These are phyloP conservation scores for Talaromyces sp. DNA, from an alignment of 2,329 filamentous ascomycete genomes.

Conservation along the genomic window DNA sequence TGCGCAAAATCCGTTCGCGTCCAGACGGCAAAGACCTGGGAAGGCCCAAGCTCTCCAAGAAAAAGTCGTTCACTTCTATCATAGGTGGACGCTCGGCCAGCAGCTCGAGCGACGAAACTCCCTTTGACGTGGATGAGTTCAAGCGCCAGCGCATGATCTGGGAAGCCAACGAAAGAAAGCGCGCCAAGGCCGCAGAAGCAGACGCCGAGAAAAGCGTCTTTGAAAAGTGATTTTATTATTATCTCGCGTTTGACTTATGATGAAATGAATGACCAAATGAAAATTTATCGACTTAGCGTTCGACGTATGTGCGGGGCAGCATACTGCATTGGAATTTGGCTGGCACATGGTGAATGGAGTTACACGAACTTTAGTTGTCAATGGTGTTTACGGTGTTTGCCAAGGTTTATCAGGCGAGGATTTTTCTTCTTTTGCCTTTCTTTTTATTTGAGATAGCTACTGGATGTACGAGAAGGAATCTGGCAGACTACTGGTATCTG, in stretches of 20 bases:
- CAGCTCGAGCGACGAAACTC: conserved; percentile 29
- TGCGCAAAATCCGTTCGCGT: conserved; percentile 41
- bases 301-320: background rate
- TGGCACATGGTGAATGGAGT: conserved; percentile 4
- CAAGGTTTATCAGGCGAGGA: background rate
- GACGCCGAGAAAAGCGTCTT: background rate
- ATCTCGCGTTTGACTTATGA: background rate
- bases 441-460: background rate
- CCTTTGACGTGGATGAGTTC: conserved; percentile 47
- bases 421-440: background rate
- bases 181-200: background rate
- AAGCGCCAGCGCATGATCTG: conserved; percentile 43
- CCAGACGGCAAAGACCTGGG: conserved; percentile 16
- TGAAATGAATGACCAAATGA: background rate
- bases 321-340: conserved; percentile 5
- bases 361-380: background rate
- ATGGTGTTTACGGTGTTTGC: background rate
- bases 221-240: background rate
- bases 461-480: background rate
- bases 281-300: conserved; percentile 1
- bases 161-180: conserved; percentile 36
- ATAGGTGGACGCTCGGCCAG: conserved; percentile 35
- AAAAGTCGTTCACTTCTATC: conserved; percentile 52
- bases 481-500: background rate
- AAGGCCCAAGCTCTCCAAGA: conserved; percentile 31